Base-by-base conservation (phyloP, 768 basidiomycete species). In the Lactarius sp. region DNA sequence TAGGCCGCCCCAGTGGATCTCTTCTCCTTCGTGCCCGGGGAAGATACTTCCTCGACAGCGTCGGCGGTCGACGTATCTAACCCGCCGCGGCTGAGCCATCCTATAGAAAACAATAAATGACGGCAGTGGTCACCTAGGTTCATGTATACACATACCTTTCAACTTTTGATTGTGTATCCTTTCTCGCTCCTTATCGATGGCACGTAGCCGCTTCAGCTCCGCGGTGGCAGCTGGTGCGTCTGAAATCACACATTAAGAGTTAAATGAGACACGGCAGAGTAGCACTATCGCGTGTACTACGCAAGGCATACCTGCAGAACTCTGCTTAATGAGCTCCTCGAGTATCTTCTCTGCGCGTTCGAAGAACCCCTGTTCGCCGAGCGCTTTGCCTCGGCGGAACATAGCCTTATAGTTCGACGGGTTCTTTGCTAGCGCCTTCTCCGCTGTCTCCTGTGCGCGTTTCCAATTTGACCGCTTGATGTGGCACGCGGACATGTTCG, bases 401-500 rank as follows among this genome's bases (percentile, higher is more conserved):
- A 86, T 77, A 0, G 87, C 91, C 71, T 93, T 94, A 72, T 80
- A 83, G 71, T 93, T 92, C 66, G 82, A 76, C 47, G 83, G 81
- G 72, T 92, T 92, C 74, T 87, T 88, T 37, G 79, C 78, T 8
- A 94, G 78, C 13, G 87, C 89, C 80, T 92, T 88, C 69, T 92
- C 85, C 27, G 92, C 89, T n/a, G 89, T 86, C 68, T 93, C 89
- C 56, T 83, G 72, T 0, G 86, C 87, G 14, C 92, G 83, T 70
- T 84, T 83, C 88, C 88, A 94, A 70, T 91, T 94, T 52, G 79
- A 78, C 55, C 84, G 83, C 74, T 90, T 92, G 70, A 93, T 75
- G 71, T 93, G 89, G 68, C 90, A 91, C 6, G 89, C 90, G 3
- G 86, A 83, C 87, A 90, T 88, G 61, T 94, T 94, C 4, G 88